Evolutionary conservation across 2,329 filamentous ascomycete genomes (phyloP).

Genomic region (Penicillium sp.): DNA sequence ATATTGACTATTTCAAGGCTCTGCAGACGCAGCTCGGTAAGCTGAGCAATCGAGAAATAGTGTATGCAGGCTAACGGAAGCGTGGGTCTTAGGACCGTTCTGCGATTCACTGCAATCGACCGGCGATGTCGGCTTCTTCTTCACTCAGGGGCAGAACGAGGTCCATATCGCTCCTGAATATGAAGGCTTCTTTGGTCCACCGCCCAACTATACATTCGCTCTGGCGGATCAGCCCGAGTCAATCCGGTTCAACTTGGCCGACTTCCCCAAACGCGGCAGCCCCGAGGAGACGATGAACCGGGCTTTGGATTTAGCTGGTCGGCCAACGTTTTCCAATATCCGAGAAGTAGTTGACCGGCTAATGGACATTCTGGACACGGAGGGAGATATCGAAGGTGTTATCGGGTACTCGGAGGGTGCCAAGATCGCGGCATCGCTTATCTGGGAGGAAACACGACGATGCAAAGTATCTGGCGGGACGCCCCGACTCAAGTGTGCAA

Average conservation of each 20-base stretch:
- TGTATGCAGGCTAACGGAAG: conserved; percentile 1
- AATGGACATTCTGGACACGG: conserved; percentile 15
- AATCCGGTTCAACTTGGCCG: conserved; percentile 12
- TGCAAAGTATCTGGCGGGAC: conserved; percentile 10
- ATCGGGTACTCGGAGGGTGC: conserved; percentile 27
- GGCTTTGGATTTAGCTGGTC: conserved; percentile 9
- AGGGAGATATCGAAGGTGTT: conserved; percentile 22
- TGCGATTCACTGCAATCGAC: conserved; percentile 13
- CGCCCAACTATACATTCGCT: conserved; percentile 20
- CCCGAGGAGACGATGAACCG: conserved; percentile 17
- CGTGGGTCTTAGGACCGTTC: conserved; percentile 15
- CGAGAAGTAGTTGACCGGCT: conserved; percentile 12
- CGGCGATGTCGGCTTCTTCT: conserved; percentile 15
- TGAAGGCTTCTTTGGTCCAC: conserved; percentile 20
- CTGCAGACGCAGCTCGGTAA: conserved; percentile 19
- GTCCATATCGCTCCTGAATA: conserved; percentile 11
- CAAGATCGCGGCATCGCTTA: conserved; percentile 20
- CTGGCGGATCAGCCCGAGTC: conserved; percentile 5
- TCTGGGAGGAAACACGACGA: conserved; percentile 20
- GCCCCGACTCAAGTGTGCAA: conserved; percentile 20
- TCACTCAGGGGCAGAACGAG: conserved; percentile 15
- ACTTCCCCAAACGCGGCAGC: conserved; percentile 18
- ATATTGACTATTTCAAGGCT: neutral
- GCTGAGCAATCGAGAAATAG: neutral
- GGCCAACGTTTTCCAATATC: conserved; percentile 14